Percentiles rank a stretch among this genome's conserved stretches.
Evolutionary conservation across 306 rosid species (phyloP).

Genomic region (Inga oerstediana): DNA sequence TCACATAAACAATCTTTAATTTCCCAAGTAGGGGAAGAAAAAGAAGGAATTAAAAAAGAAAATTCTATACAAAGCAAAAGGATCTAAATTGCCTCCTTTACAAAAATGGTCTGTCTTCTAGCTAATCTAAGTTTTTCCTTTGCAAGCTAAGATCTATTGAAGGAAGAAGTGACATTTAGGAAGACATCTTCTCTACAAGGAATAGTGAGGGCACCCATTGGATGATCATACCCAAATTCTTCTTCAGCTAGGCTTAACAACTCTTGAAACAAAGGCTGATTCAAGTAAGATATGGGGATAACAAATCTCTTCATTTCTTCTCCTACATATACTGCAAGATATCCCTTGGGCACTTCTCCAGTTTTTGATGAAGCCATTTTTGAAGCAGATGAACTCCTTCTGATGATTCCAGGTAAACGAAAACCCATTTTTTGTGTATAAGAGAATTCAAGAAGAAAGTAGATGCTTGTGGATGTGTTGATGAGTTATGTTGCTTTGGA

Average conservation of each 20-base stretch:
- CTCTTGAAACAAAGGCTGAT: constrained; percentile 11
- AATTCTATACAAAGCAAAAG: no score
- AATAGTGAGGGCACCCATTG: not conserved
- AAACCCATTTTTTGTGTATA: not conserved
- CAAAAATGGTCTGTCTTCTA: no score
- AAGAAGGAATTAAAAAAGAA: no score
- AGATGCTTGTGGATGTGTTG: no score
- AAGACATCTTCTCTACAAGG: not conserved
- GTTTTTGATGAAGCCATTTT: not conserved
- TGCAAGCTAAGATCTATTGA: not conserved
- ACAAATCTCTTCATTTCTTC: constrained; percentile 30
- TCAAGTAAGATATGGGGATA: constrained; percentile 30
- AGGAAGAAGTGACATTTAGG: constrained; percentile 16
- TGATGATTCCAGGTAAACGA: not conserved
- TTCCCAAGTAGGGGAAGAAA: no score
- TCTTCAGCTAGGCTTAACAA: not conserved
- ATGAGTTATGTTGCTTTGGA: no score
- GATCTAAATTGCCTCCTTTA: no score
- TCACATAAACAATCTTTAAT: no score
- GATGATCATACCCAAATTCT: not conserved
- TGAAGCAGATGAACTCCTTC: not conserved
- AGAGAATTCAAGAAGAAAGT: not conserved
- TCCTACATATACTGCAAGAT: constrained; percentile 24
- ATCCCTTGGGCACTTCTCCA: constrained; percentile 6
- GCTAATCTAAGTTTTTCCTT: not conserved